phyloP scores from a whole-genome alignment of 78 protist genomes.

The Emiliania huxleyi region DNA sequence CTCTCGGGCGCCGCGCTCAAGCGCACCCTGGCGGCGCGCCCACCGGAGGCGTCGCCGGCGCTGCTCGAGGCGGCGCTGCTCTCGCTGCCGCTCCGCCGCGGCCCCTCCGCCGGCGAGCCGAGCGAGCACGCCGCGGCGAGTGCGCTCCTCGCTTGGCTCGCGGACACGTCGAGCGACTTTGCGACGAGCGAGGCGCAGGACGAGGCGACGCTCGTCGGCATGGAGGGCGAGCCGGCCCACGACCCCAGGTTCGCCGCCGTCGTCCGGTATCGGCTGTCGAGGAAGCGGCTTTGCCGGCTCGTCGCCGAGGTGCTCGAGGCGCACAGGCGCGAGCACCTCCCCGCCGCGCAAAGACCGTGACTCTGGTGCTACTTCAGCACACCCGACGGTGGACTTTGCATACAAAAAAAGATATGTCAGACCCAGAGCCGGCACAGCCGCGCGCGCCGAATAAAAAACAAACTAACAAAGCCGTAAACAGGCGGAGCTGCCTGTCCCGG shows the following conservation, averaged over 20 bases:
- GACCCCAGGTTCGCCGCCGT: background rate
- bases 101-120: background rate
- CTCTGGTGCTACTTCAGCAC: too few species aligned
- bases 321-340: too few species aligned
- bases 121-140: background rate
- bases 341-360: too few species aligned
- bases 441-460: too few species aligned
- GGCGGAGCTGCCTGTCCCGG: too few species aligned
- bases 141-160: background rate
- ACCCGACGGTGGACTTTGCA: too few species aligned
- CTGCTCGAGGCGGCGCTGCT: constrained; percentile 6
- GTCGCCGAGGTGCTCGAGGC: background rate
- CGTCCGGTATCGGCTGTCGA: background rate
- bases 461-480: too few species aligned
- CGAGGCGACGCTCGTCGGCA: background rate
- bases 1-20: background rate
- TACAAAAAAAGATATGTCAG: too few species aligned
- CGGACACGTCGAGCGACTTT: background rate
- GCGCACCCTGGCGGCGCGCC: background rate
- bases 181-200: background rate
- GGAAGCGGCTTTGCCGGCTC: background rate
- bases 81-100: background rate
- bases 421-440: too few species aligned
- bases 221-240: background rate
- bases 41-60: background rate